These are phyloP conservation scores for Sonneratia alba DNA, from an alignment of 345 rosid species.

Conservation along the genomic window DNA sequence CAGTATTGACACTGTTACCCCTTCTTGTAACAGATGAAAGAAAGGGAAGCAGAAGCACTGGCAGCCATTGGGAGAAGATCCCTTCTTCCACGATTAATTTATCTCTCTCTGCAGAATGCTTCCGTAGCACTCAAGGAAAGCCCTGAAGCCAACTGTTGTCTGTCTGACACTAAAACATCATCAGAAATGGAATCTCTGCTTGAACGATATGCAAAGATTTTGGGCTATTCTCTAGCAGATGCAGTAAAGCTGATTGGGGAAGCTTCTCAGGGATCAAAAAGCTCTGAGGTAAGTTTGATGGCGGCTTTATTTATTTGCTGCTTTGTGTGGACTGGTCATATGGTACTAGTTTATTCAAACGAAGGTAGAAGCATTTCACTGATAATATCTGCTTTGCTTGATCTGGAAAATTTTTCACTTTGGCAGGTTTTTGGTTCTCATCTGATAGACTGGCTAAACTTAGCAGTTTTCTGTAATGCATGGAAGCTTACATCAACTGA, in stretches of 20 bases:
- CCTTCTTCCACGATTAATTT: constrained; percentile 81
- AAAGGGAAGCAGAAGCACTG: constrained; percentile 50
- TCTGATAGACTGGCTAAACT: constrained; percentile 64
- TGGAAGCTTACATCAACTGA: constrained; percentile 65
- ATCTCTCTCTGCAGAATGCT: constrained; percentile 68
- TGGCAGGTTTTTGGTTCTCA: constrained; percentile 65
- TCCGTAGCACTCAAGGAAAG: constrained; percentile 45
- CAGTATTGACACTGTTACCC: not conserved
- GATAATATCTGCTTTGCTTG: not conserved
- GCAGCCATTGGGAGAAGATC: constrained; percentile 52
- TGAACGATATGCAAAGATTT: constrained; percentile 58
- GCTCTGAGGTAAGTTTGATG: constrained; percentile 42
- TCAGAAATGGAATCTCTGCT: constrained; percentile 60
- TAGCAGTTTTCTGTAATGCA: constrained; percentile 72
- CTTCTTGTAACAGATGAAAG: constrained; percentile 34
- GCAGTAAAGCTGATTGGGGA: constrained; percentile 48
- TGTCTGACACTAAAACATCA: constrained; percentile 36
- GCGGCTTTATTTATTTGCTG: not conserved
- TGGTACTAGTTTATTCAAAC: not conserved
- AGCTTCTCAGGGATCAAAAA: constrained; percentile 43
- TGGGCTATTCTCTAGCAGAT: constrained; percentile 63
- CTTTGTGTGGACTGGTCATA: not conserved
- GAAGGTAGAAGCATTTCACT: not conserved
- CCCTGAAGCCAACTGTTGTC: constrained; percentile 50
- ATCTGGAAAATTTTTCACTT: not conserved